These are phyloP conservation scores for Phytophthora pistaciae DNA, from an alignment of 352 stramenopile genomes.

Conservation along the genomic window DNA sequence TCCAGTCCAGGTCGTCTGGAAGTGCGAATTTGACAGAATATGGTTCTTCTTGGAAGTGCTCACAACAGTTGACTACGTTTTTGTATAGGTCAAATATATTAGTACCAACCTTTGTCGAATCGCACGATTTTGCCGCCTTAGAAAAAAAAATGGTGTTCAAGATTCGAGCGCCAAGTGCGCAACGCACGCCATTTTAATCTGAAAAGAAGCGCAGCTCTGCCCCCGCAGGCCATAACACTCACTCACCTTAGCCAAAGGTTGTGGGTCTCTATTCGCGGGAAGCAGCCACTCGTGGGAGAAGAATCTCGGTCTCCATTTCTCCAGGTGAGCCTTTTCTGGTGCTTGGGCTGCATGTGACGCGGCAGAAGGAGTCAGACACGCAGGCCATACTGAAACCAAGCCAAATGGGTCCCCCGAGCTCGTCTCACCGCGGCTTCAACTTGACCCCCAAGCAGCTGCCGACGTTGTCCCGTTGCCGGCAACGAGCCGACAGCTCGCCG, in stretches of 20 bases:
- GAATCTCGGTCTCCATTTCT: not conserved
- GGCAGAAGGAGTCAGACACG: slow-evolving; percentile 24
- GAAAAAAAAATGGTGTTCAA: not conserved
- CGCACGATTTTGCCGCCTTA: not conserved
- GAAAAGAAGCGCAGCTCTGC: too few species aligned
- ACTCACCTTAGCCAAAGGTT: too few species aligned
- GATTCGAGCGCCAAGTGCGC: not conserved
- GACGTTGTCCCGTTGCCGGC: slow-evolving; percentile 20
- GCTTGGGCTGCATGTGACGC: slow-evolving; percentile 36
- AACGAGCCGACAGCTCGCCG: not conserved
- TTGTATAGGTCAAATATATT: not conserved
- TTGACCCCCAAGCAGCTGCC: slow-evolving; percentile 15
- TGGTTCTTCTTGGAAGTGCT: not conserved
- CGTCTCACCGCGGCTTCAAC: slow-evolving; percentile 26
- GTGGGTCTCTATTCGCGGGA: not conserved
- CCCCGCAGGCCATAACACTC: too few species aligned
- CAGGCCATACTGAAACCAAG: slow-evolving; percentile 24
- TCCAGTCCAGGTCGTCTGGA: slow-evolving; percentile 4
- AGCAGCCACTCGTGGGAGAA: not conserved
- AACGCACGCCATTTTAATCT: too few species aligned
- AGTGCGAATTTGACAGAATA: not conserved
- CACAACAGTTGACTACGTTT: not conserved
- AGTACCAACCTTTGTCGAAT: not conserved
- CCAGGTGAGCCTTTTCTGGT: slow-evolving; percentile 8
- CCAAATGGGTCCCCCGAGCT: slow-evolving; percentile 21